phyloP scores from a whole-genome alignment of 2,329 filamentous ascomycete genomes.

The Exophiala bonariae region DNA sequence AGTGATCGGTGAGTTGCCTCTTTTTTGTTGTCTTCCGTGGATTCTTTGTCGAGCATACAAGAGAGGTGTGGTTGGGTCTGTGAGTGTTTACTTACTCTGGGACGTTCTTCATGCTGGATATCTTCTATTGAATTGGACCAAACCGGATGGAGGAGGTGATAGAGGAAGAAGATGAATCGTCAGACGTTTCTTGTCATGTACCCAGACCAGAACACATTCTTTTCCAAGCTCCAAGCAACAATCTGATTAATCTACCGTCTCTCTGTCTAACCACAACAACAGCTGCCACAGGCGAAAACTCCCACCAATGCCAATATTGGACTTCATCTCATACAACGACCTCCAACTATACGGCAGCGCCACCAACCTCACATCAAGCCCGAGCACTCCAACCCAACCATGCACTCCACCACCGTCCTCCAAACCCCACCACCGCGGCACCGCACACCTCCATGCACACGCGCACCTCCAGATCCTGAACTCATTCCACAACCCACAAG shows the following conservation, averaged over 20 bases:
- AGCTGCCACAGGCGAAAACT: constrained; percentile 51
- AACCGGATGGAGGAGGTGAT: too few species aligned
- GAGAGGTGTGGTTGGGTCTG: constrained; percentile 44
- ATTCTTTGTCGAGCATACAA: constrained; percentile 30
- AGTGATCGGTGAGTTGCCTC: constrained; percentile 54
- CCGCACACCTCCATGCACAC: constrained; percentile 75
- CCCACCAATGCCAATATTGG: constrained; percentile 54
- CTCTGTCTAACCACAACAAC: constrained; percentile 12
- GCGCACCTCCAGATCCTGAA: constrained; percentile 87
- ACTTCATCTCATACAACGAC: constrained; percentile 67
- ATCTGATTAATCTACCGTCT: background rate
- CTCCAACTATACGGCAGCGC: constrained; percentile 67
- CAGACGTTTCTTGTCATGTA: too few species aligned
- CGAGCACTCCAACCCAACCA: background rate
- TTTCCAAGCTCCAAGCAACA: too few species aligned
- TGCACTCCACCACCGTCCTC: constrained; percentile 3
- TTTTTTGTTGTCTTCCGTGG: background rate
- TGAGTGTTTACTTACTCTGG: too few species aligned
- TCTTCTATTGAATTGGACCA: too few species aligned
- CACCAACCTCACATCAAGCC: constrained; percentile 32
- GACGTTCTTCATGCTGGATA: too few species aligned
- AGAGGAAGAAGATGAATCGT: too few species aligned
- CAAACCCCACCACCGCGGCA: constrained; percentile 52
- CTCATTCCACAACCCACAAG: constrained; percentile 68
- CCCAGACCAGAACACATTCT: too few species aligned